A percentile compares a stretch with the other conserved stretches of the same genome.
Conservation (phyloP, 345 rosid genomes). For the Geranium brycei region DNA sequence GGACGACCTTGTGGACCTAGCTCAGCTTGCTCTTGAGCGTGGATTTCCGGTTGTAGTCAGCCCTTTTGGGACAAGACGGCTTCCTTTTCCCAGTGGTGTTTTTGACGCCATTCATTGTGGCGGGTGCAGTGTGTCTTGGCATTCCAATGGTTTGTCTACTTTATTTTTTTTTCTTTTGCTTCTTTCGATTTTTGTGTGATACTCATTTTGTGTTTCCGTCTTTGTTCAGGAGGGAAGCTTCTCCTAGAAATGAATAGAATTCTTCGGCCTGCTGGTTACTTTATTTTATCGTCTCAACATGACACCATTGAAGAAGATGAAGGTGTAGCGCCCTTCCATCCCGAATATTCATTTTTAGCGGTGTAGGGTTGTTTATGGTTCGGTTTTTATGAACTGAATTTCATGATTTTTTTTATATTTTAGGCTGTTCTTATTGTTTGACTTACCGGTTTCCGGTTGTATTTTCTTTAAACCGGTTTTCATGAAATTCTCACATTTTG, state of each 20-base stretch:
- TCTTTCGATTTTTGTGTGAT: background rate
- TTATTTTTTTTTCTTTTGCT: slow-evolving; percentile 1
- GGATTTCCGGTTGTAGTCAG: slow-evolving; percentile 75
- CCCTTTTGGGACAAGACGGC: slow-evolving; percentile 61
- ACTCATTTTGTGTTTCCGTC: background rate
- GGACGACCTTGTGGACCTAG: slow-evolving; percentile 83
- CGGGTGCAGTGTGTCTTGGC: slow-evolving; percentile 70
- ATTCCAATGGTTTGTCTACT: slow-evolving; percentile 47
- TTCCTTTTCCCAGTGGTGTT: slow-evolving; percentile 83
- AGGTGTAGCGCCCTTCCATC: slow-evolving; percentile 30
- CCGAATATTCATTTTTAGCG: no score
- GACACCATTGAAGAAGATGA: slow-evolving; percentile 67
- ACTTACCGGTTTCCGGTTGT: no score
- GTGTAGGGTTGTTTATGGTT: no score
- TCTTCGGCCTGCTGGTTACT: slow-evolving; percentile 80
- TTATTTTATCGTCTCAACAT: slow-evolving; percentile 63
- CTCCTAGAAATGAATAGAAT: slow-evolving; percentile 90
- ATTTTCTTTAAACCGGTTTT: no score
- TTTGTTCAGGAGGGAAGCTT: slow-evolving; percentile 58
- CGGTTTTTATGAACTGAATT: no score
- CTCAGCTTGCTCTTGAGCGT: slow-evolving; percentile 77
- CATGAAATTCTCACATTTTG: no score
- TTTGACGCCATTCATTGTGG: slow-evolving; percentile 89
- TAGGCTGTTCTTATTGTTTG: no score
- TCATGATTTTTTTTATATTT: no score